These are phyloP conservation scores for Prunus yedoensis DNA, from an alignment of 331 rosid genomes.

Conservation along the genomic window DNA sequence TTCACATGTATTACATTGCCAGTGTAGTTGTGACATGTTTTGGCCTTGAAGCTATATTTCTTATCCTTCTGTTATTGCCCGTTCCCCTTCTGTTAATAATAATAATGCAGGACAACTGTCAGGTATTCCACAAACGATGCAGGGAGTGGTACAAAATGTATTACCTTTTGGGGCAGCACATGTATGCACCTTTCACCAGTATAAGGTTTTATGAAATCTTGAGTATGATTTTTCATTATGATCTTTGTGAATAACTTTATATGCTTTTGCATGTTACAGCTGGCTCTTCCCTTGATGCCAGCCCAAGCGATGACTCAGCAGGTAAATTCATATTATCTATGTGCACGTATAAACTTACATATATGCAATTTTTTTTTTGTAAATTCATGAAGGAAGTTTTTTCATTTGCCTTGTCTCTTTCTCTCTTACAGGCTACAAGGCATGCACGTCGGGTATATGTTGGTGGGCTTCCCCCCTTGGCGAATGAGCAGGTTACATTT, in stretches of 20 bases:
- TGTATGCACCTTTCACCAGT: constrained; percentile 41
- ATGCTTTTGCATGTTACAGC: constrained; percentile 37
- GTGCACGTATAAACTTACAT: neutral
- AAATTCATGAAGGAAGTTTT: neutral
- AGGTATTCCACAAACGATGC: constrained; percentile 46
- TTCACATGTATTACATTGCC: constrained; percentile 29
- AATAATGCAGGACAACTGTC: constrained; percentile 57
- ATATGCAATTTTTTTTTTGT: neutral
- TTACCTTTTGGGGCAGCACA: constrained; percentile 48
- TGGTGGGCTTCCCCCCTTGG: constrained; percentile 85
- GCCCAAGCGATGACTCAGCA: constrained; percentile 88
- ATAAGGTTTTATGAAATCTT: constrained; percentile 17
- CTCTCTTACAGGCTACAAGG: constrained; percentile 67
- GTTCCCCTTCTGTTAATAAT: constrained; percentile 39
- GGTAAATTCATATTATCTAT: constrained; percentile 34
- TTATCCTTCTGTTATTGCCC: constrained; percentile 26
- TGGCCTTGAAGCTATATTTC: constrained; percentile 10
- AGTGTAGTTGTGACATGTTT: constrained; percentile 17
- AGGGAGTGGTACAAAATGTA: constrained; percentile 52
- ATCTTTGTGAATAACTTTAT: constrained; percentile 12
- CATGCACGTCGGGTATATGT: constrained; percentile 82
- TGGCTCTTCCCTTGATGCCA: constrained; percentile 60
- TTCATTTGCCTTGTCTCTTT: neutral
- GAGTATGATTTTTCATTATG: constrained; percentile 9
- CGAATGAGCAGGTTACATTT: constrained; percentile 73